Base-by-base conservation (phyloP, 495 filamentous ascomycete genomes). In the Chaetomium fimeti region DNA sequence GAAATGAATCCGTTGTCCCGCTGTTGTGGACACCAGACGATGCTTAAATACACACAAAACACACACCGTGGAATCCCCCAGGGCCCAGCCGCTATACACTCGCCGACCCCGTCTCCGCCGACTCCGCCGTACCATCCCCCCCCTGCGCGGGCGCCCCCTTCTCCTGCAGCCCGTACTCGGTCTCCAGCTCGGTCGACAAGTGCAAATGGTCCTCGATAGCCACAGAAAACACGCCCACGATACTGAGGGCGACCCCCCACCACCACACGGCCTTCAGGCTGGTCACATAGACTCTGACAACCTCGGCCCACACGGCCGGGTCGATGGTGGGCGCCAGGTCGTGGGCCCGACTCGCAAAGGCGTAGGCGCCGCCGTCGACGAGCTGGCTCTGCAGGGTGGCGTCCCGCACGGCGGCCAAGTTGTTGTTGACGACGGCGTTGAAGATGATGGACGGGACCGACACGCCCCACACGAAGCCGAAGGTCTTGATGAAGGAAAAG, bases 391-490 rank as follows among this genome's bases (percentile, higher is more conserved):
- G 29, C 9, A 64, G 36, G 3, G 3, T 29, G 18, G 20, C 24
- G 55, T 71, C 61, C 0, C 24, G 58, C 36, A 76, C 67, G 15
- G 5, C 78, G 65, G 3, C 75, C 27, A 40, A 15, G 15, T 51
- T 60, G 4, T 20, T 42, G 20, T 63, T 36, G 25, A 71, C 16
- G 5, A 57, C 38, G 43, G 24, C 58, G 27, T 70, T 73, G 59
- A 69, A 68, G 20, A 71, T 63, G 32, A 64, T 51, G 25, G 60
- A 28, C 0, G 67, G 49, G 6, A 73, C 62, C 1, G 66, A 47
- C 12, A 78, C 72, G 0, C 78, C 81, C 80, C 81, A 83, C 20
- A 82, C 68, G 24, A 55, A 56, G 1, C 81, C 82, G 45, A 81
- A 80, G n/a, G 56, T 71, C 7, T 75, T 69, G 7, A 81, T 57